A percentile compares a stretch with the other conserved stretches of the same genome.
Conservation (phyloP, 495 filamentous ascomycete genomes). For the Clohesyomyces aquaticus region DNA sequence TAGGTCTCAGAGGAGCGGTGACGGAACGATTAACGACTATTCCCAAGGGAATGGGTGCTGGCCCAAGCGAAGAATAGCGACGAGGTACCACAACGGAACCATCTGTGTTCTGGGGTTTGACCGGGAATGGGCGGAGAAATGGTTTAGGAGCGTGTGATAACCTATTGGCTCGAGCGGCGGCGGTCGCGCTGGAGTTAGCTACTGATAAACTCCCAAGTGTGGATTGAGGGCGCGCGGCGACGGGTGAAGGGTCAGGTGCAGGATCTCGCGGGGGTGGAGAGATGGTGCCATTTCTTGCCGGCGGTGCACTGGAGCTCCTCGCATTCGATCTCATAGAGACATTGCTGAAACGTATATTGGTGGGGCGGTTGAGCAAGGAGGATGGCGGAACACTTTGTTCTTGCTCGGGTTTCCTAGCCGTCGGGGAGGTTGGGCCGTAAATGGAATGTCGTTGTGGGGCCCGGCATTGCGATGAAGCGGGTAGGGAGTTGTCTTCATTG, state of each 20-base stretch:
- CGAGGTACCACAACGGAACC: constrained; percentile 34
- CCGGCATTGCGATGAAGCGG: constrained; percentile 2
- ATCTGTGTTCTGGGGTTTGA: constrained; percentile 32
- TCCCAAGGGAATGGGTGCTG: constrained; percentile 31
- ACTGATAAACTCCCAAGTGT: constrained; percentile 29
- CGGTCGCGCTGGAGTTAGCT: no score
- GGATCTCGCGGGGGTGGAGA: constrained; percentile 29
- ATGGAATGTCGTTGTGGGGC: constrained; percentile 32
- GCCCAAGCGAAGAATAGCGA: constrained; percentile 34
- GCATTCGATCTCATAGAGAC: constrained; percentile 9
- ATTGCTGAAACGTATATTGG: constrained; percentile 20
- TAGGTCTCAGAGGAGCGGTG: constrained; percentile 21
- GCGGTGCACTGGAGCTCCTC: constrained; percentile 39
- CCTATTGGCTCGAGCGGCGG: constrained; percentile 8
- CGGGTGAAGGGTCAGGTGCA: constrained; percentile 26
- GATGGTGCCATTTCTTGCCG: constrained; percentile 15
- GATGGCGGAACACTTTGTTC: constrained; percentile 7
- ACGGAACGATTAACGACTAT: constrained; percentile 33
- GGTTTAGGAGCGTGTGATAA: constrained; percentile 31
- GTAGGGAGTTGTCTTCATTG: constrained; percentile 35
- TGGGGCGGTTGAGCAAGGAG: constrained; percentile 12
- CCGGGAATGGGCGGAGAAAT: constrained; percentile 35
- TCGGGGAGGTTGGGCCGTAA: constrained; percentile 31
- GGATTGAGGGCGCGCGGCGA: constrained; percentile 28
- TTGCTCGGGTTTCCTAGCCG: constrained; percentile 8